Evolutionary conservation across 176 grass and related monocot genomes (phyloP), one percentile per base, ranked within the genome.

Genomic region (Ananas comosus): DNA sequence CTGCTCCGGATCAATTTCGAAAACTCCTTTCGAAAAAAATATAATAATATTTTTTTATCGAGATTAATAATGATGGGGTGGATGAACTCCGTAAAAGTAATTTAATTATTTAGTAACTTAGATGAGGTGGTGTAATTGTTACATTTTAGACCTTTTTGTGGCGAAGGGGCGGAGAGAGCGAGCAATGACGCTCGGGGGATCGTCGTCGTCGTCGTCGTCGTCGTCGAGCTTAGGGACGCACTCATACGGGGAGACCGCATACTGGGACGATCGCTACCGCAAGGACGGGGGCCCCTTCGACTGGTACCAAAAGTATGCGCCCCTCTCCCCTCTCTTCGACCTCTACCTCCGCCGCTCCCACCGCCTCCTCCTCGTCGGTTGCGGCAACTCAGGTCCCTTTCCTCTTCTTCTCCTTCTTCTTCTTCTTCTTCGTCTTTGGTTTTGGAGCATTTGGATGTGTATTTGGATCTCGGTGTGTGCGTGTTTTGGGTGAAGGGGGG

Each of bases 221-320:
- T 22, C 74, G 74, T 42, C 33, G 33, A 42, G 33, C 33, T 0
- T 42, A 4, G 74, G 49, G 16, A 66, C 81, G 70, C 93, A 92
- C 68, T 79, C 93, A 47, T 97, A 97, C 86, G 93, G 93, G 29
- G 89, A 97, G 82, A 79, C 86, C 27, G 87, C 81, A 74, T 92
- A 92, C 84, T 92, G 93, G 93, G 89, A 97, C 64, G 83, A 92
- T 76, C 81, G 93, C 0, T 97, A 97, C 89, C 66, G 83, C 71
- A 86, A 87, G 66, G 92, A 96, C 77, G 64, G 63, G 33, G 80
- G 67, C 0, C 79, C 89, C 25, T 97, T 92, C 86, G 93, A 90
- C 74, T 97, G 93, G 93, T 97, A 97, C 86, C 93, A 92, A 89
- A 91, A 91, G 73, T 90, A 97, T 74, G 49, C 79, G 22, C 80